A percentile compares a stretch with the other conserved stretches of the same genome.
These are phyloP conservation scores for Vanilla planifolia DNA, from an alignment of 106 monocot species.

Conservation along the genomic window DNA sequence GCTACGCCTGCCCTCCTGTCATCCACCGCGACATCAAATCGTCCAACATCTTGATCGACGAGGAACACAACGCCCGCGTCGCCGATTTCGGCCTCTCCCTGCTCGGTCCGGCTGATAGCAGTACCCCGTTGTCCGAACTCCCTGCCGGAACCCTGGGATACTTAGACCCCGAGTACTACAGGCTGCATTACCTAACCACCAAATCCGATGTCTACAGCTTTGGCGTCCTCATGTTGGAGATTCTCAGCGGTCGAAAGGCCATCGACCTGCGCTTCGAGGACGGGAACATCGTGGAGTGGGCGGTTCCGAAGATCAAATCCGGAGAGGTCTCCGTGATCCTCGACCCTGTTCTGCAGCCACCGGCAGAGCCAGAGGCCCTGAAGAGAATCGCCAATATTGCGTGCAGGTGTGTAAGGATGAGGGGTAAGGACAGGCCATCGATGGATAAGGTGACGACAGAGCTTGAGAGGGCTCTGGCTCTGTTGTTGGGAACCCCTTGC, in stretches of 20 bases:
- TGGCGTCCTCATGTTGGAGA: constrained; percentile 88
- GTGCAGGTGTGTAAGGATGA: constrained; percentile 89
- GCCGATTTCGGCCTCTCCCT: constrained; percentile 95
- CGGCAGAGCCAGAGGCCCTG: constrained; percentile 57
- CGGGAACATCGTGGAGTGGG: constrained; percentile 96
- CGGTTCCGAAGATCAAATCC: constrained; percentile 78
- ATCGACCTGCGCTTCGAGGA: constrained; percentile 95
- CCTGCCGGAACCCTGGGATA: constrained; percentile 97
- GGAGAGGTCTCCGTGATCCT: constrained; percentile 48
- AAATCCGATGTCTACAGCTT: constrained; percentile 99
- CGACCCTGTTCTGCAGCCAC: constrained; percentile 66
- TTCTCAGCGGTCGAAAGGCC: constrained; percentile 87
- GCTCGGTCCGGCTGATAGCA: constrained; percentile 71
- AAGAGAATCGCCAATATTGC: constrained; percentile 68
- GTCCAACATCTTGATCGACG: constrained; percentile 95
- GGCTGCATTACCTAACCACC: constrained; percentile 94
- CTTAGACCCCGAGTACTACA: constrained; percentile 95
- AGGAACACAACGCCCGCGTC: constrained; percentile 94
- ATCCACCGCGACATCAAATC: constrained; percentile 99
- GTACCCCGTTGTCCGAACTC: constrained; percentile 75
- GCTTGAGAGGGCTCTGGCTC: constrained; percentile 69
- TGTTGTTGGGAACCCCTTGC: constrained; percentile 88
- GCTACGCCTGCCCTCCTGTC: constrained; percentile 97
- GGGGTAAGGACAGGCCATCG: constrained; percentile 89
- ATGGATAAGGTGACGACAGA: constrained; percentile 97